Conservation (phyloP, 441 rosid species). For the Corymbia citriodora region DNA sequence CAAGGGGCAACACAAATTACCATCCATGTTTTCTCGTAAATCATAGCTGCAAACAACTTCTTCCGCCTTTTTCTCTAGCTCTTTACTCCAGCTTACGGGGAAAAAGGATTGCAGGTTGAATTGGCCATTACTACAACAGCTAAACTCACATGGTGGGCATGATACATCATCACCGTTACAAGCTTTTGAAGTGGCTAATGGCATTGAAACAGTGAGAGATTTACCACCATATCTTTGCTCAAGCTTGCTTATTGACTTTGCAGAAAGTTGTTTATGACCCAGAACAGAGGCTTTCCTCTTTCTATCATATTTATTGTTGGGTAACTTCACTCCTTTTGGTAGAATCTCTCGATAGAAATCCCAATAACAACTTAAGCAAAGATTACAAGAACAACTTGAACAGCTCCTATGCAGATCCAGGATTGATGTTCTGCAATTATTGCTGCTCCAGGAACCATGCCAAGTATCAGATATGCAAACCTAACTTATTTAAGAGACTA, state of each 20-base stretch:
- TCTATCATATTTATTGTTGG: slow-evolving; percentile 29
- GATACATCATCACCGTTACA: slow-evolving; percentile 28
- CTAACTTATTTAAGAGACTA: slow-evolving; percentile 4
- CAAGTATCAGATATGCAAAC: slow-evolving; percentile 22
- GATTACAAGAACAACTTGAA: slow-evolving; percentile 58
- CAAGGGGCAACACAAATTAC: slow-evolving; percentile 53
- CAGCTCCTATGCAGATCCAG: slow-evolving; percentile 68
- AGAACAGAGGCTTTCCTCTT: slow-evolving; percentile 28
- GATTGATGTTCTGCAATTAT: slow-evolving; percentile 47
- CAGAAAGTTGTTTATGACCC: slow-evolving; percentile 19
- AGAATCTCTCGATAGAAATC: slow-evolving; percentile 39
- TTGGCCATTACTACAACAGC: slow-evolving; percentile 57
- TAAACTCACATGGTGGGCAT: slow-evolving; percentile 56
- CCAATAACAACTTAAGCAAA: slow-evolving; percentile 62
- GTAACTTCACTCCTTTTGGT: slow-evolving; percentile 30
- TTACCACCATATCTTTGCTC: slow-evolving; percentile 19
- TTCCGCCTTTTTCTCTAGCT: slow-evolving; percentile 84
- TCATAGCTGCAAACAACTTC: slow-evolving; percentile 92
- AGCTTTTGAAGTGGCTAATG: slow-evolving; percentile 23
- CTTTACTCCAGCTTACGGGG: slow-evolving; percentile 51
- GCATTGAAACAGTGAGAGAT: slow-evolving; percentile 24
- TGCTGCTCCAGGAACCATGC: slow-evolving; percentile 36
- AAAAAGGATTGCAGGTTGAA: slow-evolving; percentile 53
- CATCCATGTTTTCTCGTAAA: slow-evolving; percentile 66
- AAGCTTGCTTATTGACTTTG: slow-evolving; percentile 18